Base-by-base conservation (phyloP, 257 asterid species). In the Datura wrightii region DNA sequence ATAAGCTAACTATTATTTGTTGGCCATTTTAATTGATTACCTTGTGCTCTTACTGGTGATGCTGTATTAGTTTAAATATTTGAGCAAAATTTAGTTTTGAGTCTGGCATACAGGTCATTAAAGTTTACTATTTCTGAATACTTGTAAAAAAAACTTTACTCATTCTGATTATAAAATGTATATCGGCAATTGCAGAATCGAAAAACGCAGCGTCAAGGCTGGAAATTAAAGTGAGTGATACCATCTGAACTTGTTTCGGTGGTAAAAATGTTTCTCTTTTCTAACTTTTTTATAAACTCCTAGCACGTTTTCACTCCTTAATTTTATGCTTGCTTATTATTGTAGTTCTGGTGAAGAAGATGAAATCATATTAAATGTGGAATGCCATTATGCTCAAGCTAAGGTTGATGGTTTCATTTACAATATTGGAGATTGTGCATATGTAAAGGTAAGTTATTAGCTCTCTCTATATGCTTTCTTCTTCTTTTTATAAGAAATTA, bases 361-460 rank as follows among this genome's bases (percentile, higher is more conserved):
- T 88, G 98, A 94, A 86, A 92, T 90, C 83, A 88, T 96, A 88
- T 79, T 89, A 87, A 92, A 94, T 86, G 98, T 94, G 83, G 88
- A 90, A 84, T 84, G 92, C 90, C 99, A 96, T 90, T 96, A 92
- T 85, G 89, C 95, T 83, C 97, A 92, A 91, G 99, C 99, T 83
- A 91, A 84, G 84, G 87, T 92, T 81, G 91, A 84, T 80, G 86
- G 86, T 87, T 78, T 84, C 82, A 80, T 90, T 84, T 87, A 93
- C 39, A 85, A 88, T 81, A 87, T 96, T 34, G 98, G 98, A 81
- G 98, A 96, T 88, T 94, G 94, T 86, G 97, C 90, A 10, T 88
- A 59, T 76, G 92, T 96, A 59, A 93, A 94, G 97, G 99, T 93
- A 87, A 34, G 84, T 16, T 88, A 58, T 55, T 82, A 19, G 39